phyloP scores from a whole-genome alignment of 371 early-diverging fungal genomes.

The Dichotomocladium elegans region DNA sequence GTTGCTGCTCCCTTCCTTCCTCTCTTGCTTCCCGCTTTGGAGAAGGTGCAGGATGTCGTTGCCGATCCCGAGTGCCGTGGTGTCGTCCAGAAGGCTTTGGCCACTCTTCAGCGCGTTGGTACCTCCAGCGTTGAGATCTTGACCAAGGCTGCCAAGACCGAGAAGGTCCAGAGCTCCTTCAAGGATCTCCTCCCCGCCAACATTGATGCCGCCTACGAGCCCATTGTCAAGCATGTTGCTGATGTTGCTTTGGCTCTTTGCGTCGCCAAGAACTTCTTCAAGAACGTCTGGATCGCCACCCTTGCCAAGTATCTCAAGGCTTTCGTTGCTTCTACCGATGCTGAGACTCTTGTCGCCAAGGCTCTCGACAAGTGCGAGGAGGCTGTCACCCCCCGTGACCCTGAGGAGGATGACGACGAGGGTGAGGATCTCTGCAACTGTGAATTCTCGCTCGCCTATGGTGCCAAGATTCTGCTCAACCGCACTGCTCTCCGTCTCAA shows the following conservation, averaged over 20 bases:
- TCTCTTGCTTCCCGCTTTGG: constrained; percentile 73
- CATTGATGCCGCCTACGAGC: constrained; percentile 19
- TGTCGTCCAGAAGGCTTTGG: constrained; percentile 52
- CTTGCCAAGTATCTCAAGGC: constrained; percentile 51
- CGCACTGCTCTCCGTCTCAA: constrained; percentile 70
- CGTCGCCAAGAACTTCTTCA: constrained; percentile 38
- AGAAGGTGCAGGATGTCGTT: constrained; percentile 72
- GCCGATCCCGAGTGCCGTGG: constrained; percentile 79
- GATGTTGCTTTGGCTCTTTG: constrained; percentile 41
- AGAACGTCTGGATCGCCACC: constrained; percentile 27
- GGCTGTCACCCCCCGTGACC: constrained; percentile 30
- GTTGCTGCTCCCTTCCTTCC: constrained; percentile 83
- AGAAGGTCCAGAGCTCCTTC: constrained; percentile 36
- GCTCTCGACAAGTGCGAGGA: constrained; percentile 43
- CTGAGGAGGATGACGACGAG: constrained; percentile 60
- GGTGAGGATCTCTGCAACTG: too few species aligned
- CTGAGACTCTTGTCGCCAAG: constrained; percentile 12
- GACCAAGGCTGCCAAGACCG: constrained; percentile 42
- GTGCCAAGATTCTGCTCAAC: constrained; percentile 79
- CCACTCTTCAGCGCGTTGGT: constrained; percentile 38
- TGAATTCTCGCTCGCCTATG: too few species aligned
- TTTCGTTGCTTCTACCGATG: constrained; percentile 43
- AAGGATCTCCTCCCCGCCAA: constrained; percentile 33
- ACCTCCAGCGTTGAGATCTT: constrained; percentile 25
- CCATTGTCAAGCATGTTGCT: constrained; percentile 39